Evolutionary conservation across 805 yeast genomes (phyloP).

Genomic region (Maudiozyma saulgeensis): DNA sequence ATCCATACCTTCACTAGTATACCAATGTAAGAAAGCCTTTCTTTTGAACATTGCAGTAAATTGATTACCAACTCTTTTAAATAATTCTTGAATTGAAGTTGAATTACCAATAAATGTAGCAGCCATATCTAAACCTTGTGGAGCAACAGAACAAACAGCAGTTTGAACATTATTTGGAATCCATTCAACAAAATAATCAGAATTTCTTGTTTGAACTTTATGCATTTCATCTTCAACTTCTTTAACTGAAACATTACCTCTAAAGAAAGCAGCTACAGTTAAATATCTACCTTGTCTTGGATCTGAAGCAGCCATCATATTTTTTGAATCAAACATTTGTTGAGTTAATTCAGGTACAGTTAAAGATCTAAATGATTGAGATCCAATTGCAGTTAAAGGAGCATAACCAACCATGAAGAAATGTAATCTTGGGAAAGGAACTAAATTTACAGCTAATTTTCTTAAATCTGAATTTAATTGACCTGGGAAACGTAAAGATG

Average conservation of each 20-base stretch:
- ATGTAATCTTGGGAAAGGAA: constrained; percentile 91
- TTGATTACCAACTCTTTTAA: constrained; percentile 82
- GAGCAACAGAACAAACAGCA: constrained; percentile 86
- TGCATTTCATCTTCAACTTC: constrained; percentile 93
- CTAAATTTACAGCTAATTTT: constrained; percentile 87
- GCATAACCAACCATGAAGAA: constrained; percentile 95
- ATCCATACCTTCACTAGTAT: constrained; percentile 93
- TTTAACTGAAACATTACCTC: constrained; percentile 86
- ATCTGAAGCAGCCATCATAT: constrained; percentile 94
- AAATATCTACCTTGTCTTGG: constrained; percentile 85
- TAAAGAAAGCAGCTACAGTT: constrained; percentile 88
- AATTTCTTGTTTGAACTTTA: constrained; percentile 71
- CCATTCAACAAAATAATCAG: constrained; percentile 87
- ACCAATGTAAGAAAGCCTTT: constrained; percentile 95
- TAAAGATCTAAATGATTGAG: constrained; percentile 74
- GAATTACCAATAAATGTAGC: constrained; percentile 93
- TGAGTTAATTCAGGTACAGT: constrained; percentile 88
- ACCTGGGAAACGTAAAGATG: constrained; percentile 90
- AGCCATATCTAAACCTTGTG: constrained; percentile 74
- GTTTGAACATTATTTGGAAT: constrained; percentile 93
- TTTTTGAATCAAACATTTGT: constrained; percentile 85
- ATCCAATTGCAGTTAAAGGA: constrained; percentile 73
- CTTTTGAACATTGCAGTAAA: constrained; percentile 88
- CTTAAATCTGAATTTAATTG: constrained; percentile 88
- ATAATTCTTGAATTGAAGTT: constrained; percentile 84